Evolutionary conservation across 1,139 yeast genomes (phyloP).

Genomic region (Candida gigantensis): DNA sequence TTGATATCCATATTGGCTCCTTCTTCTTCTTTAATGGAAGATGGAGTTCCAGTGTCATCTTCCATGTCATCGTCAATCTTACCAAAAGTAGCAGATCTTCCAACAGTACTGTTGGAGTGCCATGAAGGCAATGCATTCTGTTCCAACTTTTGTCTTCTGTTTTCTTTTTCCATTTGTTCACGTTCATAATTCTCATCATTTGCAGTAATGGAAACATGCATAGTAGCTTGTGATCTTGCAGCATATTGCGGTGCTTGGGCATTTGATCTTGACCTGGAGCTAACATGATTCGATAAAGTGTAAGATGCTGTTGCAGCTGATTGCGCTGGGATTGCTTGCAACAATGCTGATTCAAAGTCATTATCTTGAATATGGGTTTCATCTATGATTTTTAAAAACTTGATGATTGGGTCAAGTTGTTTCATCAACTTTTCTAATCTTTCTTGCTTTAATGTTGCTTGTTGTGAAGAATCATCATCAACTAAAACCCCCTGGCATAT

Average conservation of each 20-base stretch:
- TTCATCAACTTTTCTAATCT: conserved; percentile 82
- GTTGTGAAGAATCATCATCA: conserved; percentile 88
- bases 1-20: not conserved
- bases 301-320: conserved; percentile 66
- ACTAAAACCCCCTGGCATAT: conserved; percentile 74
- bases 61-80: conserved; percentile 28
- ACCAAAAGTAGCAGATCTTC: conserved; percentile 47
- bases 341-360: conserved; percentile 77
- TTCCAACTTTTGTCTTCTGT: conserved; percentile 71
- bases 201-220: conserved; percentile 89
- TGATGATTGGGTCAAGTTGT: conserved; percentile 86
- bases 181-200: conserved; percentile 77
- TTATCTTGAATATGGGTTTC: conserved; percentile 84
- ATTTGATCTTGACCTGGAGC: conserved; percentile 30
- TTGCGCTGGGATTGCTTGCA: conserved; percentile 82
- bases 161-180: conserved; percentile 67
- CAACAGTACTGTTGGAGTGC: conserved; percentile 92
- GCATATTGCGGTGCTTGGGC: conserved; percentile 37
- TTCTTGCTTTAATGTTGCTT: conserved; percentile 80
- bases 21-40: conserved; percentile 8
- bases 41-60: conserved; percentile 4
- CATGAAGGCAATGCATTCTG: conserved; percentile 96
- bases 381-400: conserved; percentile 80
- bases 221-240: conserved; percentile 62
- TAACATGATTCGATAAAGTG: conserved; percentile 43